Evolutionary conservation across 768 basidiomycete genomes (phyloP), one percentile per base, ranked within the genome.

Genomic region (Cystobasidiopsis lactophilus): DNA sequence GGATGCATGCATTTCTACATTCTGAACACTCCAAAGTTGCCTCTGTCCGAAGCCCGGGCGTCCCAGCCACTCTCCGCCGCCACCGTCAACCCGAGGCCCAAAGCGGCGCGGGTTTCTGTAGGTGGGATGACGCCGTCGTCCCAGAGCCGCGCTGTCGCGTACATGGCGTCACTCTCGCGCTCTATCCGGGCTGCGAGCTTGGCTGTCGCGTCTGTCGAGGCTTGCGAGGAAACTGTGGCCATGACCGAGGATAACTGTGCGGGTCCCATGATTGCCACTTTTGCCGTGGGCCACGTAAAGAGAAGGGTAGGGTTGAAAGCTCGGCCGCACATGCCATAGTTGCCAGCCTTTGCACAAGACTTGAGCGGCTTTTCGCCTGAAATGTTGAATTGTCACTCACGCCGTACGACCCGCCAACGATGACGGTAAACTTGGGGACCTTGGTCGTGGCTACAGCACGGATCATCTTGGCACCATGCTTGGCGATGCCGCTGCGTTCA

Each of bases 271-370:
- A 95, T 89, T 16, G 81, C 82, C 1, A 91, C 79, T 66, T 82
- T 88, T 33, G 88, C 84, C 58, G 88, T 88, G 53, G 88, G 88
- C 89, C 89, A 95, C 85, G 88, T 89, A 83, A 85, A 95, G 49
- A 95, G 67, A 74, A 95, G 93, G 55, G 85, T 74, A 18, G 89
- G 88, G 3, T 83, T 85, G 67, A 91, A 95, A 78, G 88, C 53
- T 19, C 7, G 1, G 1, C 19, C 43, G 1, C 4, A 35, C 16
- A 13, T 23, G 2, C 33, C 33, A 35, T 35, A 35, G 33, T 35
- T 35, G 33, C 33, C 33, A 35, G 33, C 33, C 33, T 35, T 7
- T 35, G 33, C 16, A 13, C 11, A n/a, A 23, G 24, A 43, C n/a
- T n/a, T n/a, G n/a, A n/a, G n/a, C n/a, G n/a, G n/a, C n/a, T n/a